Evolutionary conservation across 306 rosid genomes (phyloP), one percentile per base, ranked within the genome.

Genomic region (Myrica gale): DNA sequence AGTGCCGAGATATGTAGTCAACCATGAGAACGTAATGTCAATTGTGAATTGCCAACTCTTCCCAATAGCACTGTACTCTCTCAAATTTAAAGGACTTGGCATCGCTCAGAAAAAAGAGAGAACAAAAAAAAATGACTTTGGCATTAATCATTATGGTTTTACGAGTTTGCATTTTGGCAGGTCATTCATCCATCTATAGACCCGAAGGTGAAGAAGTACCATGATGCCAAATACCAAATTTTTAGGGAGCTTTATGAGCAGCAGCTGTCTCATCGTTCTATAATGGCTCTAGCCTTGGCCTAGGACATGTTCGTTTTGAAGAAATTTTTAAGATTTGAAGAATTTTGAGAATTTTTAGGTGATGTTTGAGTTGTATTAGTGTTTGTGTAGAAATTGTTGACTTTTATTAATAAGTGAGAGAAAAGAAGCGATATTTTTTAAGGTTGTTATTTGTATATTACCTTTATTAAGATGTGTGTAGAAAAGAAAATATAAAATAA

Each of bases 121-220:
- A 0, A 26, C 1, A 26, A 26, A 26, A 26, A 26, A 51, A 46
- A 39, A 12, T 67, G 41, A 55, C 41, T 21, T 19, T 41, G 48
- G 6, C 53, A 42, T 62, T 39, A 44, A 60, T 47, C 65, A 37
- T 81, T 79, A 17, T 13, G 6, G 19, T 74, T 75, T 53, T 17
- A 62, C 32, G 10, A 76, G 20, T 72, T 72, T 57, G 74, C 43
- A 69, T 51, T 82, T 71, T 75, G 76, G 79, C 86, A 95, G 97
- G 97, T 92, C 74, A 80, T 92, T 80, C 82, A 85, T 85, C 97
- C 97, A 63, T 92, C 96, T n/a, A 71, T 78, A 70, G 92, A 95
- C 79, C 93, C 93, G 7, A 92, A 84, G 89, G 97, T 95, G 82
- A 92, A 84, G 84, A 87, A 82, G 78, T 95, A 88, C 90, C 98